Conservation (phyloP, 2,329 filamentous ascomycete genomes). For the Mycosphaerelloides madeirae region DNA sequence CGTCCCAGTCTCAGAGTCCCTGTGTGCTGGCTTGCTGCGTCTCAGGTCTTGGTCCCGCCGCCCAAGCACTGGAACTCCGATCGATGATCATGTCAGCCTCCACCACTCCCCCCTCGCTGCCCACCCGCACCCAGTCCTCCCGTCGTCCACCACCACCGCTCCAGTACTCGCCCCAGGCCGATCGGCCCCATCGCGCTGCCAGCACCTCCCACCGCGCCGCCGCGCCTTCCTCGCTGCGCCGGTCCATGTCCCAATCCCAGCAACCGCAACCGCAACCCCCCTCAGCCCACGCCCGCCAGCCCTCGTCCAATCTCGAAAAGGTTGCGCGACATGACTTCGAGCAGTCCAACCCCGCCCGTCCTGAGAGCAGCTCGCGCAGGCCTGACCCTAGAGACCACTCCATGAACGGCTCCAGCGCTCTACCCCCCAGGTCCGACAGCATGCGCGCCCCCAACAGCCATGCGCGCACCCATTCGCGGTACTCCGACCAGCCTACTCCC, state of each 20-base stretch:
- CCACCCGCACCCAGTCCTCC: slow-evolving; percentile 47
- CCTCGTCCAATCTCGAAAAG: slow-evolving; percentile 48
- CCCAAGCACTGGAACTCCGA: neutral
- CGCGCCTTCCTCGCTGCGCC: slow-evolving; percentile 30
- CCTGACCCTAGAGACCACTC: slow-evolving; percentile 51
- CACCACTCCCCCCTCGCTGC: slow-evolving; percentile 42
- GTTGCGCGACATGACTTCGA: slow-evolving; percentile 69
- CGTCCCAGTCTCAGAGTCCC: too few relatives aligned
- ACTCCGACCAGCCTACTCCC: slow-evolving; percentile 39
- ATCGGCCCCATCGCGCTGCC: slow-evolving; percentile 41
- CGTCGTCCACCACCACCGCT: slow-evolving; percentile 39
- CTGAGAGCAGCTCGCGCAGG: slow-evolving; percentile 47
- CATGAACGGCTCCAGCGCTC: slow-evolving; percentile 20
- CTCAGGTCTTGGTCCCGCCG: too few relatives aligned
- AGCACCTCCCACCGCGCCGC: slow-evolving; percentile 29
- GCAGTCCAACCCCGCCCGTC: slow-evolving; percentile 60
- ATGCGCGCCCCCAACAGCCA: slow-evolving; percentile 44
- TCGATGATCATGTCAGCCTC: slow-evolving; percentile 39
- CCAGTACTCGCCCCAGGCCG: slow-evolving; percentile 40
- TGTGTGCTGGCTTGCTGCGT: too few relatives aligned
- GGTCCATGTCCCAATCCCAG: slow-evolving; percentile 35
- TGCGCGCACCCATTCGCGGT: slow-evolving; percentile 35
- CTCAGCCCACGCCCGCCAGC: slow-evolving; percentile 32
- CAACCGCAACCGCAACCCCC: slow-evolving; percentile 19
- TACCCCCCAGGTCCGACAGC: slow-evolving; percentile 50